Percentiles rank a stretch among this genome's conserved stretches.
Conservation (phyloP, 345 rosid species). For the Hypericum perforatum region DNA sequence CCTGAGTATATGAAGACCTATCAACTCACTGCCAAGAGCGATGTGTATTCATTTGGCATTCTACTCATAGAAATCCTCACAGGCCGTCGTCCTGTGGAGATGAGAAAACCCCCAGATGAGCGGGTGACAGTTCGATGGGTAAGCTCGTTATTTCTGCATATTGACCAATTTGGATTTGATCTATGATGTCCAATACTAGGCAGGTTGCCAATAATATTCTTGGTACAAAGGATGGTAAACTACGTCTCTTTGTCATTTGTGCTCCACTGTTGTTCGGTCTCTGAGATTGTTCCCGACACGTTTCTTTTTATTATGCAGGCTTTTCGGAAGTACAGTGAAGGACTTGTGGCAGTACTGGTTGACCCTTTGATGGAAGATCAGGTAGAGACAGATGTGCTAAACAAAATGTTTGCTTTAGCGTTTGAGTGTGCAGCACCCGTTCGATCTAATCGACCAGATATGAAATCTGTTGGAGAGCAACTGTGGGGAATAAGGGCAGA, state of each 20-base stretch:
- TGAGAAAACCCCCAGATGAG: slow-evolving; percentile 44
- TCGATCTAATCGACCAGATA: slow-evolving; percentile 65
- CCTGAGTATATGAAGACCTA: slow-evolving; percentile 94
- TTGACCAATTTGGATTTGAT: too few species aligned
- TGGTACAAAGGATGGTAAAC: too few species aligned
- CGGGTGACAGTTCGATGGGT: slow-evolving; percentile 89
- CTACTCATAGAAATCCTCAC: slow-evolving; percentile 78
- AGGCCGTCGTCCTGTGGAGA: slow-evolving; percentile 86
- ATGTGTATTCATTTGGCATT: slow-evolving; percentile 86
- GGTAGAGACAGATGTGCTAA: slow-evolving; percentile 35
- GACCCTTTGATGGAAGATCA: slow-evolving; percentile 57
- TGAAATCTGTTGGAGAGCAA: slow-evolving; percentile 73
- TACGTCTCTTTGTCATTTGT: too few species aligned
- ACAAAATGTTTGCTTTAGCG: slow-evolving; percentile 66
- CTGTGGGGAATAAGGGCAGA: slow-evolving; percentile 86
- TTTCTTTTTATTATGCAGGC: slow-evolving; percentile 35
- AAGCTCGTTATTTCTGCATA: slow-evolving; percentile 19
- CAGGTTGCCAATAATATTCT: too few species aligned
- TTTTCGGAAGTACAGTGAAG: slow-evolving; percentile 57
- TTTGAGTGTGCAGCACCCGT: slow-evolving; percentile 83
- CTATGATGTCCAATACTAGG: too few species aligned
- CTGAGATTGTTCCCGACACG: neutral
- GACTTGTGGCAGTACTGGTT: slow-evolving; percentile 39
- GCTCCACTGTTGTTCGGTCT: too few species aligned
- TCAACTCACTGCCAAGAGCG: slow-evolving; percentile 87